phyloP scores from a whole-genome alignment of 208 protist genomes.

The Herpetomonas tarakana region DNA sequence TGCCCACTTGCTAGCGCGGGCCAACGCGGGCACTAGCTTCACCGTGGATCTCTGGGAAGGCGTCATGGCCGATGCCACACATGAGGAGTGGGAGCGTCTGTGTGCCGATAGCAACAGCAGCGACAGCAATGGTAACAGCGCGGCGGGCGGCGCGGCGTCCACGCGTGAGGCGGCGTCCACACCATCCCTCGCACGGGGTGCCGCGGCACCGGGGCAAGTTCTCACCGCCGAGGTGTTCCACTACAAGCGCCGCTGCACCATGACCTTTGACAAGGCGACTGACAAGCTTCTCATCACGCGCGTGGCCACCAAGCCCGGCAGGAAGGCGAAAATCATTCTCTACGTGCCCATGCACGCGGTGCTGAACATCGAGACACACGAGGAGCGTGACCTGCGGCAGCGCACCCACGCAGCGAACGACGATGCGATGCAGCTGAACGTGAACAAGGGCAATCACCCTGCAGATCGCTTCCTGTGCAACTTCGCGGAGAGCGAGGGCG shows the following conservation, averaged over 20 bases:
- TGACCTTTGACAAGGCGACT: slow-evolving; percentile 23
- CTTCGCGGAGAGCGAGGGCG: slow-evolving; percentile 7
- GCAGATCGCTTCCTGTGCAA: slow-evolving; percentile 17
- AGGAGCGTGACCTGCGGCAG: slow-evolving; percentile 48
- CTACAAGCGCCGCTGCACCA: slow-evolving; percentile 23
- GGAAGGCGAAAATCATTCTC: slow-evolving; percentile 30
- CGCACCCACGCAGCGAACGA: slow-evolving; percentile 19
- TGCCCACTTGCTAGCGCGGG: too few species aligned
- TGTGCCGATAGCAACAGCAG: not conserved
- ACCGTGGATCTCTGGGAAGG: not conserved
- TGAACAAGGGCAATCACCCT: slow-evolving; percentile 11
- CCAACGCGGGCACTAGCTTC: not conserved
- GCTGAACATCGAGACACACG: slow-evolving; percentile 65
- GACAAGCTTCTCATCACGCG: slow-evolving; percentile 26
- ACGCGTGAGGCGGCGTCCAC: not conserved
- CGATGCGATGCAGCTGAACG: slow-evolving; percentile 23
- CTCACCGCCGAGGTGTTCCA: slow-evolving; percentile 17
- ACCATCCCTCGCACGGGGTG: not conserved
- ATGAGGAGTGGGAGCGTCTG: not conserved
- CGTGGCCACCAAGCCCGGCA: slow-evolving; percentile 7
- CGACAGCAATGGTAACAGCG: not conserved
- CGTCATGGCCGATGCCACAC: not conserved
- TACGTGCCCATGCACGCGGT: slow-evolving; percentile 46
- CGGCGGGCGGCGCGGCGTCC: too few species aligned
- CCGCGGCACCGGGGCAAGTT: not conserved